phyloP scores from a whole-genome alignment of 2,329 filamentous ascomycete species.

The Cytospora paraplurivora region DNA sequence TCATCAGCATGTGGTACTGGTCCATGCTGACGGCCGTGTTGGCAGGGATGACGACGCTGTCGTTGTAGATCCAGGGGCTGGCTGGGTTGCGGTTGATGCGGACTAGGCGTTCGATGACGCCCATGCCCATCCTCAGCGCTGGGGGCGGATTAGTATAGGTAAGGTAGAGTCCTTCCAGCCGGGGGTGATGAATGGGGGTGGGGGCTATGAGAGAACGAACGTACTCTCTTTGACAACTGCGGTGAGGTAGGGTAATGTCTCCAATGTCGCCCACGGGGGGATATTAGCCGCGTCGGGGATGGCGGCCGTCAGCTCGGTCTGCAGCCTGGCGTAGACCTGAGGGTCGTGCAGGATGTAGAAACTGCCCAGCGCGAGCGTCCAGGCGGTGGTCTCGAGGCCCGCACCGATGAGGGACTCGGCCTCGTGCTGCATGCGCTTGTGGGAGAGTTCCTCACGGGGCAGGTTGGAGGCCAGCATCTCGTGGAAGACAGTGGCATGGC shows the following conservation, averaged over 20 bases:
- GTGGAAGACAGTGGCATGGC: neutral
- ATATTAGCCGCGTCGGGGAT: slow-evolving; percentile 6
- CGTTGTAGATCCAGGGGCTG: neutral
- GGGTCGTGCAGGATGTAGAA: slow-evolving; percentile 5
- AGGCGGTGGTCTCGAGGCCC: slow-evolving; percentile 1
- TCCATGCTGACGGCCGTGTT: slow-evolving; percentile 5
- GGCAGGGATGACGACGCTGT: neutral
- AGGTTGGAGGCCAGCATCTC: slow-evolving; percentile 5
- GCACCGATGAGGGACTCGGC: slow-evolving; percentile 2
- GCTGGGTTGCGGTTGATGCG: slow-evolving; percentile 1
- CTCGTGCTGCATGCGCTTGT: slow-evolving; percentile 7
- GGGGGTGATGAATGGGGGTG: too few relatives aligned
- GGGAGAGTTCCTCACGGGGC: neutral
- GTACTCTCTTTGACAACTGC: slow-evolving; percentile 6
- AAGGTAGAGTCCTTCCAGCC: too few relatives aligned
- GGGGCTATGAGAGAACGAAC: neutral
- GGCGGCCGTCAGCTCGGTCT: neutral
- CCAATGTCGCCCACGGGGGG: neutral
- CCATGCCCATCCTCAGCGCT: too few relatives aligned
- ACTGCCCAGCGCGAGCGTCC: neutral
- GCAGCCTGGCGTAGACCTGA: neutral
- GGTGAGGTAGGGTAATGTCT: slow-evolving; percentile 10
- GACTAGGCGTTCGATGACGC: neutral
- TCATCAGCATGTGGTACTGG: neutral
- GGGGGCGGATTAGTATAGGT: too few relatives aligned